Percentiles rank a stretch among this genome's conserved stretches.
These are phyloP conservation scores for Aspergillus asperescens DNA, from an alignment of 495 filamentous ascomycete genomes.

Conservation along the genomic window DNA sequence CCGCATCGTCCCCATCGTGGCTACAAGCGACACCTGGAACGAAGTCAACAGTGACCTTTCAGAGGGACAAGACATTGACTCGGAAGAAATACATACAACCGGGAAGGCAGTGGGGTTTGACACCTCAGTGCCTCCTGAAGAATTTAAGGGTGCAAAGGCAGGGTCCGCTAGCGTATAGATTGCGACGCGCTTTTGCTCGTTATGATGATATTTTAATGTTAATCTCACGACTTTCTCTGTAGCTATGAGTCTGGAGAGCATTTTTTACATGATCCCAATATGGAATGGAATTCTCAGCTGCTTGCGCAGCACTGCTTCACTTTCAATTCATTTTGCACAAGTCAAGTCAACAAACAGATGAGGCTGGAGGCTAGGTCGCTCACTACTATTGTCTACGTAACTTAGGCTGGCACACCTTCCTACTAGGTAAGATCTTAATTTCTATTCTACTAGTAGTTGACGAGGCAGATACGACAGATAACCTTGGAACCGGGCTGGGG, in stretches of 20 bases:
- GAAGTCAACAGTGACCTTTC: constrained; percentile 65
- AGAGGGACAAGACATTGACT: constrained; percentile 34
- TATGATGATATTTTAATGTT: neutral
- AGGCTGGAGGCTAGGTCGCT: too few species aligned
- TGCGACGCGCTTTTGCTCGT: constrained; percentile 10
- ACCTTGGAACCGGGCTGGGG: too few species aligned
- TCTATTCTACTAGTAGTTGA: too few species aligned
- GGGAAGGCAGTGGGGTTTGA: constrained; percentile 5
- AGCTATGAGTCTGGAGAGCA: neutral
- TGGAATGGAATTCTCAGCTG: neutral
- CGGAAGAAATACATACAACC: constrained; percentile 11
- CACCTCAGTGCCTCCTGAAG: neutral
- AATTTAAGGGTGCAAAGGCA: constrained; percentile 17
- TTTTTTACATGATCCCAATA: neutral
- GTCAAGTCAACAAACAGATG: too few species aligned
- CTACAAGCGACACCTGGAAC: constrained; percentile 69
- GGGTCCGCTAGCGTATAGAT: constrained; percentile 12
- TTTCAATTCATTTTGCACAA: too few species aligned
- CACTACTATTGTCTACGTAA: too few species aligned
- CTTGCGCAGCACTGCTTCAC: neutral
- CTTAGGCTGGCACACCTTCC: too few species aligned
- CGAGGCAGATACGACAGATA: too few species aligned
- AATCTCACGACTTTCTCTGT: constrained; percentile 15
- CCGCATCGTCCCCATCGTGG: constrained; percentile 65
- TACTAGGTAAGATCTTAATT: too few species aligned